Evolutionary conservation across 108 stramenopile genomes (phyloP), one percentile per base, ranked within the genome.

Genomic region (Skeletonema menzelii): DNA sequence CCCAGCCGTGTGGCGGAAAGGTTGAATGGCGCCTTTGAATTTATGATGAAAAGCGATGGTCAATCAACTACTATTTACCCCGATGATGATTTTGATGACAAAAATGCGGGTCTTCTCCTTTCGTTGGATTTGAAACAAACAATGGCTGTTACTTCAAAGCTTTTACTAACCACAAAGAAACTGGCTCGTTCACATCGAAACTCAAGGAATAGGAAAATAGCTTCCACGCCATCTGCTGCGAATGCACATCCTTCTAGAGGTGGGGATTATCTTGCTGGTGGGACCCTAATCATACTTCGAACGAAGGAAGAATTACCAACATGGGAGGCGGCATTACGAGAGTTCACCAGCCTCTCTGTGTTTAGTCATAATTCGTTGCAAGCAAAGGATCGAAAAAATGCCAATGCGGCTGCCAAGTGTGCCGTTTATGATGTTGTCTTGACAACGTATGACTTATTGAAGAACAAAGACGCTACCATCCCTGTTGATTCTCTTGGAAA

Each of bases 401-500:
- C 75, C 4, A 69, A 64, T 13, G 75, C 77, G 31, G 84, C 90
- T 6, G 69, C 77, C 38, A 86, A 80, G 62, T 87, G 77, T 56
- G 71, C 76, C 35, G 72, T 65, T 0, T 85, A 77, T 64, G 86
- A 91, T 77, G 86, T 91, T 47, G 83, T 86, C 10, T 38, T 90
- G 40, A 82, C 85, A 31, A 90, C 87, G 4, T 90, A 82, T 59
- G 90, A 91, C 55, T 80, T 80, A 8, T 56, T 91, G 38, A 88
- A 87, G 72, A 58, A 77, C 20, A 81, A 88, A 35, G 90, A 91
- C 30, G 65, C 82, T 57, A 76, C 85, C 17, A 65, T 87, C 12
- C 77, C 84, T 31, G 34, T 91, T 15, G 74, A 88, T 74, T 60
- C 58, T 3, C 1, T 47, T 14, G 90, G 87, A 38, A 38, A 60